Evolutionary conservation across 2,329 filamentous ascomycete species (phyloP).

Genomic region (Trichoderma sp.): DNA sequence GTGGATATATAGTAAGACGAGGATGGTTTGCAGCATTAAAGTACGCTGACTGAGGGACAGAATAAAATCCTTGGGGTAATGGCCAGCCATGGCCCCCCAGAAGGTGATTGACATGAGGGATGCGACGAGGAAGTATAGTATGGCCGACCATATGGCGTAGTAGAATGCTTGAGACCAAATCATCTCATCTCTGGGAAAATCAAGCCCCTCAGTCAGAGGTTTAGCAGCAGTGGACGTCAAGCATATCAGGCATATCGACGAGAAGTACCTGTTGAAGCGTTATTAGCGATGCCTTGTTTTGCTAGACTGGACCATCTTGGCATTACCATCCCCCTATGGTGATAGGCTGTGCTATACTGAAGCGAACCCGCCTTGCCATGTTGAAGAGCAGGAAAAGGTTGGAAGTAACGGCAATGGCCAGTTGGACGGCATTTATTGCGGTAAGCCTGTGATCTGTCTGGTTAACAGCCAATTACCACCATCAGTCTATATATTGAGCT

Average conservation of each 20-base stretch:
- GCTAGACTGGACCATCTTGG: neutral
- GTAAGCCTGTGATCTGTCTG: conserved; percentile 58
- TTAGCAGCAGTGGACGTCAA: conserved; percentile 44
- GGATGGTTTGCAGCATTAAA: conserved; percentile 86
- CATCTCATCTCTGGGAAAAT: conserved; percentile 48
- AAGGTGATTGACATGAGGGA: conserved; percentile 79
- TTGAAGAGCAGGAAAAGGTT: conserved; percentile 85
- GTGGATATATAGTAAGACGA: conserved; percentile 80
- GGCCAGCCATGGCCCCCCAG: conserved; percentile 68
- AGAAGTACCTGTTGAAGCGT: conserved; percentile 47
- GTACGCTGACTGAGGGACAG: conserved; percentile 82
- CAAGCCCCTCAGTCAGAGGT: conserved; percentile 32
- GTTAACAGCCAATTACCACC: neutral
- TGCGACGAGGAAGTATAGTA: conserved; percentile 78
- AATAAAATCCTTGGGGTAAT: conserved; percentile 78
- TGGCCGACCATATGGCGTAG: conserved; percentile 79
- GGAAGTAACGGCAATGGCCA: conserved; percentile 74
- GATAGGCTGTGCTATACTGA: conserved; percentile 78
- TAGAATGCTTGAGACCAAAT: conserved; percentile 81
- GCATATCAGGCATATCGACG: conserved; percentile 66
- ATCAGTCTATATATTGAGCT: neutral
- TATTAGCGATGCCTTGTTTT: neutral
- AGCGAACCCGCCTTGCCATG: conserved; percentile 79
- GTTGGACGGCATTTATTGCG: conserved; percentile 75
- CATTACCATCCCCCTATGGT: conserved; percentile 79